Evolutionary conservation across 2,329 filamentous ascomycete genomes (phyloP), one percentile per base, ranked within the genome.

Genomic region (Ophiostoma tasmaniense): DNA sequence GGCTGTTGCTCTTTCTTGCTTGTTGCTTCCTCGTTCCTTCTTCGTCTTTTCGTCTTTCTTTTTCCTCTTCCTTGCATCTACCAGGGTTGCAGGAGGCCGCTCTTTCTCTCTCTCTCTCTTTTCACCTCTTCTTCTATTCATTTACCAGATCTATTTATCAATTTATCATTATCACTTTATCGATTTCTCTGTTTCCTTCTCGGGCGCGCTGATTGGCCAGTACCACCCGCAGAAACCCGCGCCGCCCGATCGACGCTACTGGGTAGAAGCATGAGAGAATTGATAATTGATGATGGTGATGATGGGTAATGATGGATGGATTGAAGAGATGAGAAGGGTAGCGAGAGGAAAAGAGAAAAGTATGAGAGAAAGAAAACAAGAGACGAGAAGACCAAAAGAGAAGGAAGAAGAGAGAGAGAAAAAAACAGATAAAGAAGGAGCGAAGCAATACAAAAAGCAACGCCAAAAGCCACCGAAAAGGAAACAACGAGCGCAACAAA

Each of bases 181-280:
- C n/a, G 25, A 22, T 55, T 59, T 59, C 22, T 55, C 25, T 59
- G 52, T 59, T 30, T 59, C 52, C 61, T 37, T 37, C 61, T 22
- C 37, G 55, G 30, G 20, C 33, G 30, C 17, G 20, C 50, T 69
- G 35, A 66, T 66, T 69, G 66, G 66, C 61, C 61, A 33, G 52
- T 68, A 67, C 68, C 70, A 71, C 55, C 67, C 70, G 59, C 68
- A 66, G 33, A 64, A 67, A 66, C 55, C 64, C 67, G 67, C 69
- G 35, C 66, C 64, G 52, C 62, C 68, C 71, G 71, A 71, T 68
- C 64, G 68, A 64, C 68, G 68, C 55, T 28, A 68, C 69, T 67
- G 66, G 67, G 61, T 33, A 64, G 67, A 6, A 59, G 30, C 20
- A 37, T 55, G 20, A 35, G 55, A 52, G 64, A 55, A 66, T 8